These are phyloP conservation scores for Linnemannia schmuckeri DNA, from an alignment of 192 early-diverging fungal species.

Conservation along the genomic window DNA sequence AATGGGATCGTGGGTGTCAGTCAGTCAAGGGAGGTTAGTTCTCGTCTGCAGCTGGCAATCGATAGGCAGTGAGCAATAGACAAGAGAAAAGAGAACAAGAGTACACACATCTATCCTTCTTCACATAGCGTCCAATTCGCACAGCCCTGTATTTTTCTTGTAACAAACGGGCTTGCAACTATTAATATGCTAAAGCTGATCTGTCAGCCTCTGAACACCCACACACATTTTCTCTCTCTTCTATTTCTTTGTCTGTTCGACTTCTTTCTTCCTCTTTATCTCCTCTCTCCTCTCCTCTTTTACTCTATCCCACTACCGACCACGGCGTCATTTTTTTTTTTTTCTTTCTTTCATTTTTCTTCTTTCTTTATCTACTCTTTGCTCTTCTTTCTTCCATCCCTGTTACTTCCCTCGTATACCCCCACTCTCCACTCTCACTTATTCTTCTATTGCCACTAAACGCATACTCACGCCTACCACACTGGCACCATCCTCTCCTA, in stretches of 20 bases:
- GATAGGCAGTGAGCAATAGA: no score
- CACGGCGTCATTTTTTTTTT: background rate
- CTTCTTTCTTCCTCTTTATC: background rate
- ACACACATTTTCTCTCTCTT: background rate
- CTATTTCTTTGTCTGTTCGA: background rate
- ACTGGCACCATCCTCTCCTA: background rate
- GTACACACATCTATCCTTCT: background rate
- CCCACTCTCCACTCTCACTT: background rate
- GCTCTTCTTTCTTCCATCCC: background rate
- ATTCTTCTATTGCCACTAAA: background rate
- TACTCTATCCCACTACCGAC: background rate
- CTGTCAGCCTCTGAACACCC: background rate
- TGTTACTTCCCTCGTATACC: slow-evolving; percentile 4
- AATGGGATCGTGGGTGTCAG: no score
- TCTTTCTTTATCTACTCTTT: background rate
- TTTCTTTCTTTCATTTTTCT: background rate
- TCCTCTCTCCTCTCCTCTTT: background rate
- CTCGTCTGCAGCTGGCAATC: background rate
- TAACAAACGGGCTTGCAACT: no score
- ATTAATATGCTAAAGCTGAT: background rate
- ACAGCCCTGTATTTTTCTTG: background rate
- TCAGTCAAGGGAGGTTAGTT: background rate
- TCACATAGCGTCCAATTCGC: background rate
- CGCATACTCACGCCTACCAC: background rate
- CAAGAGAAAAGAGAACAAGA: background rate